Evolutionary conservation across 208 protist species (phyloP).

Genomic region (Dictyostelium gargantuum): DNA sequence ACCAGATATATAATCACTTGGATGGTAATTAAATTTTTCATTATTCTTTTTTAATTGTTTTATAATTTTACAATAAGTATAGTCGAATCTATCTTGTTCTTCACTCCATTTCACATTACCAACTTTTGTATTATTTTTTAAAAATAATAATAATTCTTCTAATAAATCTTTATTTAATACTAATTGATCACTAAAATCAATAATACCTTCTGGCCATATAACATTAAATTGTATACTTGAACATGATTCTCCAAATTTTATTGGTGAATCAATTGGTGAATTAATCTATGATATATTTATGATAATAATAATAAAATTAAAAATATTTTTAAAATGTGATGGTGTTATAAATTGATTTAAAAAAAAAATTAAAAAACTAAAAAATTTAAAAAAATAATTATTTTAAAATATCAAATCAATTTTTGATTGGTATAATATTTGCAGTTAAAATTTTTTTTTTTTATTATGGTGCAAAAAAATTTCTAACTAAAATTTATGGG

Average conservation of each 20-base stretch:
- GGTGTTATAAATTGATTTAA: no score
- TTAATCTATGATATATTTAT: no score
- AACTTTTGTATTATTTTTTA: background rate
- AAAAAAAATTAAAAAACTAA: no score
- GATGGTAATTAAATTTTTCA: background rate
- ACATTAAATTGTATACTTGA: background rate
- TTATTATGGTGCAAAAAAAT: no score
- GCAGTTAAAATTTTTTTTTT: no score
- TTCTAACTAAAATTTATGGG: no score
- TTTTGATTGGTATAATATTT: no score
- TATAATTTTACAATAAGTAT: background rate
- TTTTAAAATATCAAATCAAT: no score
- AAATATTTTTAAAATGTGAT: no score
- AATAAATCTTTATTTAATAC: background rate
- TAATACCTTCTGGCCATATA: background rate
- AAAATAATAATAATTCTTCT: background rate
- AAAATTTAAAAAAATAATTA: no score
- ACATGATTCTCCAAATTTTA: background rate
- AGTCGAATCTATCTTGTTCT: slow-evolving; percentile 3
- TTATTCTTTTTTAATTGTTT: background rate
- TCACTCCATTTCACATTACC: background rate
- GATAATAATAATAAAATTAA: no score
- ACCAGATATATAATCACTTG: background rate
- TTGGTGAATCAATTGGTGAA: background rate
- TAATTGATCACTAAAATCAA: background rate